Evolutionary conservation across 208 protist species (phyloP).

Genomic region (Leptomonas pyrrhocoris): DNA sequence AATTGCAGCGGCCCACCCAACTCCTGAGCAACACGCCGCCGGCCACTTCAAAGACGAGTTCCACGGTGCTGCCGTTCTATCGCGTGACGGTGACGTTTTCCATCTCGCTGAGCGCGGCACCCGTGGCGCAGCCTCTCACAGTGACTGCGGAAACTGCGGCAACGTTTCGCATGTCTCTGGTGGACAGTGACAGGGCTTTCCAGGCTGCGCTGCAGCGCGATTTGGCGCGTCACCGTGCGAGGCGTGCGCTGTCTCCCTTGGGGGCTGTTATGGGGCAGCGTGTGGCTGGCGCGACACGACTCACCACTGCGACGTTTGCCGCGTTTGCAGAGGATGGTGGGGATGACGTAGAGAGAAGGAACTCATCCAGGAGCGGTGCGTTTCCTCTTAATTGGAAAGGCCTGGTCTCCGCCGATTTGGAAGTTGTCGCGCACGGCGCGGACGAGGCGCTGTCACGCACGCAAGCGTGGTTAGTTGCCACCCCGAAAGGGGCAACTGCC

Average conservation of each 20-base stretch:
- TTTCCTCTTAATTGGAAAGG: conserved; percentile 4
- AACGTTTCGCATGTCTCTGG: conserved; percentile 9
- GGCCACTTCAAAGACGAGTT: neutral
- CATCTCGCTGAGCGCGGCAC: neutral
- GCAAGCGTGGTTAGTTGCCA: conserved; percentile 4
- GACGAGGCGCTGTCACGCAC: conserved; percentile 11
- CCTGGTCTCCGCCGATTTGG: conserved; percentile 5
- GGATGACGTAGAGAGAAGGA: neutral
- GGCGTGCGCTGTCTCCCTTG: neutral
- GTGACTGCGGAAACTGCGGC: neutral
- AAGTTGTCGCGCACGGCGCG: conserved; percentile 13
- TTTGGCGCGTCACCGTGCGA: conserved; percentile 14
- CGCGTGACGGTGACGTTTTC: conserved; percentile 16
- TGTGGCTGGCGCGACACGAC: conserved; percentile 6
- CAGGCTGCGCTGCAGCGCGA: conserved; percentile 9
- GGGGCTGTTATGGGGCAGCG: conserved; percentile 13
- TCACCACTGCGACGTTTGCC: conserved; percentile 9
- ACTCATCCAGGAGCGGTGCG: neutral
- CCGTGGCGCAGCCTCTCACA: neutral
- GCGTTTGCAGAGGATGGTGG: neutral
- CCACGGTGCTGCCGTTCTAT: conserved; percentile 1
- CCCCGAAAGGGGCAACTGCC: neutral
- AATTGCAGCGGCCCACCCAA: neutral
- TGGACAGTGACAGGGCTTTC: conserved; percentile 7
- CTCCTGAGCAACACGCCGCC: neutral